Conservation (phyloP, 371 early-diverging fungal species). For the Rhizopus arrhizus region DNA sequence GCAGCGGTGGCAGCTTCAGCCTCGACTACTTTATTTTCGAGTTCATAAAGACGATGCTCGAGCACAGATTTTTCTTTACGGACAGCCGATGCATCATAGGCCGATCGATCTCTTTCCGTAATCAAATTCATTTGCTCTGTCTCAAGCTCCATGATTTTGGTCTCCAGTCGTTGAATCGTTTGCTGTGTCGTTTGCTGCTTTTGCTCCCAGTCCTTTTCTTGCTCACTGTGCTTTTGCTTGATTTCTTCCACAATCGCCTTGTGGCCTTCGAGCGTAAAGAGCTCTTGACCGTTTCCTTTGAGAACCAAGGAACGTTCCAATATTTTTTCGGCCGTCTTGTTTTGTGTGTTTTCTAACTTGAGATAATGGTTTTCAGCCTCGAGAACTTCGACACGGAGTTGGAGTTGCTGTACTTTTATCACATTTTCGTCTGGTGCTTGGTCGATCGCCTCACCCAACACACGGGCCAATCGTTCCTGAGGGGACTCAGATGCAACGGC, state of each 20-base stretch:
- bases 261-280: slow-evolving; percentile 43
- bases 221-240: slow-evolving; percentile 30
- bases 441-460: slow-evolving; percentile 40
- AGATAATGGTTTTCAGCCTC: slow-evolving; percentile 58
- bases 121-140: slow-evolving; percentile 57
- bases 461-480: slow-evolving; percentile 38
- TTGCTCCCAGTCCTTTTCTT: slow-evolving; percentile 27
- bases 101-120: slow-evolving; percentile 64
- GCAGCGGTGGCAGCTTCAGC: slow-evolving; percentile 53
- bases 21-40: slow-evolving; percentile 51
- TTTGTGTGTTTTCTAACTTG: slow-evolving; percentile 52
- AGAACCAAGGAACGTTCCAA: slow-evolving; percentile 42
- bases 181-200: slow-evolving; percentile 20
- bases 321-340: slow-evolving; percentile 40
- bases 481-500: slow-evolving; percentile 22
- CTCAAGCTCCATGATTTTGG: slow-evolving; percentile 53
- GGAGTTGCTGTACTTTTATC: slow-evolving; percentile 54
- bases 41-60: slow-evolving; percentile 40
- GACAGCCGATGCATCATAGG: slow-evolving; percentile 53
- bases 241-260: slow-evolving; percentile 47
- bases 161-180: slow-evolving; percentile 37
- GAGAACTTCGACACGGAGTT: slow-evolving; percentile 53
- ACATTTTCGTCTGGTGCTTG: slow-evolving; percentile 49
- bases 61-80: slow-evolving; percentile 55
- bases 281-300: slow-evolving; percentile 18